Evolutionary conservation across 2,329 filamentous ascomycete species (phyloP).

Genomic region (Cladobotryum mycophilum): DNA sequence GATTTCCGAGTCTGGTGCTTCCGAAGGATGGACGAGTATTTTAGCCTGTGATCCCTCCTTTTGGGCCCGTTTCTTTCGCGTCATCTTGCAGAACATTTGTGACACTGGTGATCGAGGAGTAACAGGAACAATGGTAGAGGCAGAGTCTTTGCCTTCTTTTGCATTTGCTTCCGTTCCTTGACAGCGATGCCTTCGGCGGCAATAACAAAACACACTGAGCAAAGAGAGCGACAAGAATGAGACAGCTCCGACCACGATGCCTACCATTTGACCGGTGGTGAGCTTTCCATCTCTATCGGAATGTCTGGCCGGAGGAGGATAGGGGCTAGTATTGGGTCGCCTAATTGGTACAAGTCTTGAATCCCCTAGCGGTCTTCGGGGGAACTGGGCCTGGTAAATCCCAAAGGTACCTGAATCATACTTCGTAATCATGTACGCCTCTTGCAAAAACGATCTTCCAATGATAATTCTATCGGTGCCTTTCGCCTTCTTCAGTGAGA

Average conservation of each 20-base stretch:
- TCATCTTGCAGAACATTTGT: slow-evolving; percentile 36
- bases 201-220: slow-evolving; percentile 28
- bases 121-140: slow-evolving; percentile 25
- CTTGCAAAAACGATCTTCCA: slow-evolving; percentile 64
- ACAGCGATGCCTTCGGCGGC: slow-evolving; percentile 25
- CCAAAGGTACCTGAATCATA: slow-evolving; percentile 50
- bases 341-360: slow-evolving; percentile 37
- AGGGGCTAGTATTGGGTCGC: slow-evolving; percentile 40
- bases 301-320: slow-evolving; percentile 30
- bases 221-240: slow-evolving; percentile 23
- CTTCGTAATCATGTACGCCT: slow-evolving; percentile 54
- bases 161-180: slow-evolving; percentile 18
- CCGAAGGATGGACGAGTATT: slow-evolving; percentile 21
- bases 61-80: slow-evolving; percentile 28
- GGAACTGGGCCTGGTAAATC: slow-evolving; percentile 49
- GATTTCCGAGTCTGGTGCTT: slow-evolving; percentile 40
- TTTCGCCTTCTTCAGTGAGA: slow-evolving; percentile 54
- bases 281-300: slow-evolving; percentile 22
- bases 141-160: slow-evolving; percentile 32
- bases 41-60: slow-evolving; percentile 17
- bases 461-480: slow-evolving; percentile 53
- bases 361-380: slow-evolving; percentile 34
- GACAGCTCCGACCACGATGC: slow-evolving; percentile 39
- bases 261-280: slow-evolving; percentile 36
- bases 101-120: slow-evolving; percentile 20